A percentile compares a stretch with the other conserved stretches of the same genome.
phyloP scores from a whole-genome alignment of 2,329 filamentous ascomycete genomes.

The Fusarium sp. region DNA sequence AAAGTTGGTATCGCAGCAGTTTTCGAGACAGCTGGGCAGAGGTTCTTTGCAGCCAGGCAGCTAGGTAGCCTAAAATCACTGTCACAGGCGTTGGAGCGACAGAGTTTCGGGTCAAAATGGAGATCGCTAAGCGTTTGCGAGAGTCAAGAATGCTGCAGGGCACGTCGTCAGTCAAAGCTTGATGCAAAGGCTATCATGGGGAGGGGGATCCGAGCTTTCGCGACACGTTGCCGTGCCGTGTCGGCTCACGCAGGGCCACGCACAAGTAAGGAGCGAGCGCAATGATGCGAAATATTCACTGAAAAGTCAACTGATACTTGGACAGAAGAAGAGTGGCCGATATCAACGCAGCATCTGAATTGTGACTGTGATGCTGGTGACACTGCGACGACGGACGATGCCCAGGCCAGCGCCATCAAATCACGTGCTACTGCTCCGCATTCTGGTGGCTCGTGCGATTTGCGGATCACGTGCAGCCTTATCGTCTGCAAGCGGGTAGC shows the following conservation, averaged over 20 bases:
- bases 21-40: slow-evolving; percentile 1
- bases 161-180: slow-evolving; percentile 49
- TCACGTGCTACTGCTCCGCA: slow-evolving; percentile 50
- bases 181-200: slow-evolving; percentile 45
- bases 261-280: slow-evolving; percentile 56
- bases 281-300: slow-evolving; percentile 53
- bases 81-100: slow-evolving; percentile 20
- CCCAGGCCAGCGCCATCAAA: slow-evolving; percentile 36
- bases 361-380: slow-evolving; percentile 43
- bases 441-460: slow-evolving; percentile 43
- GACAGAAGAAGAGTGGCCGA: slow-evolving; percentile 57
- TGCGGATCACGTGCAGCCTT: slow-evolving; percentile 45
- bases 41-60: slow-evolving; percentile 8
- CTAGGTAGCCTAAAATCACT: slow-evolving; percentile 31
- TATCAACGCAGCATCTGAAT: slow-evolving; percentile 50
- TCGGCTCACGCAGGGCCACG: slow-evolving; percentile 36
- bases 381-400: slow-evolving; percentile 43
- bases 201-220: slow-evolving; percentile 50
- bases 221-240: slow-evolving; percentile 46
- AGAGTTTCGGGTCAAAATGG: slow-evolving; percentile 25
- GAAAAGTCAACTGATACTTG: slow-evolving; percentile 59
- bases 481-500: background rate
- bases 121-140: slow-evolving; percentile 39
- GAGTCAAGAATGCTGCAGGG: slow-evolving; percentile 47
- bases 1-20: slow-evolving; percentile 37